Evolutionary conservation across 257 asterid species (phyloP), one percentile per base, ranked within the genome.

Genomic region (Fraxinus quadrangulata): DNA sequence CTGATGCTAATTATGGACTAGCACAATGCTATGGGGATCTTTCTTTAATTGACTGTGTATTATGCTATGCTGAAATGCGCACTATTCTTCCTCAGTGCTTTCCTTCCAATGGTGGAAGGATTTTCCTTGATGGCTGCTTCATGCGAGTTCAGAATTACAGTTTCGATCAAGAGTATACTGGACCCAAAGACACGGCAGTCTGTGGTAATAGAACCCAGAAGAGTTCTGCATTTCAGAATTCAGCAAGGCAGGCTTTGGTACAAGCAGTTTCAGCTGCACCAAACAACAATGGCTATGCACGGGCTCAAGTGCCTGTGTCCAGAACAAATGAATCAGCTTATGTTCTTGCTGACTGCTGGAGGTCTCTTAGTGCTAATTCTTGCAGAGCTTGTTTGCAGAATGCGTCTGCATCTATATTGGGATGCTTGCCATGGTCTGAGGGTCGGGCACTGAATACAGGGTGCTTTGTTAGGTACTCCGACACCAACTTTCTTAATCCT

Each of bases 361-460:
- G 70, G 86, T 61, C 94, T 0, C 73, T 92, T 66, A 83, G 68
- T n/a, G 79, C 82, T 8, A 78, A 45, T 2, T 77, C 85, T 59
- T 92, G 97, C 34, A 75, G 83, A 67, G 88, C 89, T 13, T 92
- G 97, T 81, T 73, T 90, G 81, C 87, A 74, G 78, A 89, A 82
- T 21, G 97, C 97, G 1, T 77, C 90, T 45, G 77, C 67, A 0
- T 81, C 90, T 5, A 66, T 92, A 30, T 49, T 51, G 34, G 76
- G 89, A 5, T 92, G 97, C 84, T 80, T 92, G 80, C 97, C 97
- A 30, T 67, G 84, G 75, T 86, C 92, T 0, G 91, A 89, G 81
- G 96, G 96, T 23, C 83, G 87, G 73, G 97, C 91, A 1, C 51
- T 92, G n/a, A 81, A 87, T 72, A 89, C 97, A 0, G 96, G 97